Percentiles rank a stretch among this genome's conserved stretches.
Evolutionary conservation across 2,329 filamentous ascomycete genomes (phyloP).

Genomic region (Penicillium fuscoglaucum): DNA sequence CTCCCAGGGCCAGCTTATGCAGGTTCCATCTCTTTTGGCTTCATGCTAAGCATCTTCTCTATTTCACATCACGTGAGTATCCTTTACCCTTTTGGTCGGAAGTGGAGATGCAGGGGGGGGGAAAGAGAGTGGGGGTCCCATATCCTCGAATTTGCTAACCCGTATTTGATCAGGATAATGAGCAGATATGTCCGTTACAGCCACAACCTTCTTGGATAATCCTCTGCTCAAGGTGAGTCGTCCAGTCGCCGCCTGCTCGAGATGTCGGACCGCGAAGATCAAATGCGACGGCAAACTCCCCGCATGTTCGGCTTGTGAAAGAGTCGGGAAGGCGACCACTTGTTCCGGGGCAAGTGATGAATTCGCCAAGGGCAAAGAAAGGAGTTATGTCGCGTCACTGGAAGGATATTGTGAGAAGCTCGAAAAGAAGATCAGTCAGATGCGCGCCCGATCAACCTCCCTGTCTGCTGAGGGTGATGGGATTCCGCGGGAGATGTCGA

Average conservation of each 20-base stretch:
- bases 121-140: not conserved
- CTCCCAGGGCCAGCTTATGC: constrained; percentile 8
- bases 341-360: constrained; percentile 95
- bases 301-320: constrained; percentile 92
- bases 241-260: constrained; percentile 75
- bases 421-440: constrained; percentile 67
- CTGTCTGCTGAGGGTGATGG: constrained; percentile 29
- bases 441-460: constrained; percentile 35
- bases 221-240: constrained; percentile 63
- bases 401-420: constrained; percentile 87
- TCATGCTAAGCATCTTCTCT: not conserved
- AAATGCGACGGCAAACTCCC: constrained; percentile 97
- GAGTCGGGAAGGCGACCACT: constrained; percentile 78
- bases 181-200: constrained; percentile 33
- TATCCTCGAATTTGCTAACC: not conserved
- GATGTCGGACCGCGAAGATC: constrained; percentile 88
- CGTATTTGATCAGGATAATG: constrained; percentile 18
- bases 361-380: constrained; percentile 91
- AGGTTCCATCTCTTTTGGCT: not conserved
- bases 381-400: constrained; percentile 95
- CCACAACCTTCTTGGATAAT: constrained; percentile 40
- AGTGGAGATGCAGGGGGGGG: not conserved
- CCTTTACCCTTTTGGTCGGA: not conserved
- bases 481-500: constrained; percentile 37
- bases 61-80: constrained; percentile 16